These are phyloP conservation scores for Moniliophthora roreri DNA, from an alignment of 1,284 basidiomycete species.

Conservation along the genomic window DNA sequence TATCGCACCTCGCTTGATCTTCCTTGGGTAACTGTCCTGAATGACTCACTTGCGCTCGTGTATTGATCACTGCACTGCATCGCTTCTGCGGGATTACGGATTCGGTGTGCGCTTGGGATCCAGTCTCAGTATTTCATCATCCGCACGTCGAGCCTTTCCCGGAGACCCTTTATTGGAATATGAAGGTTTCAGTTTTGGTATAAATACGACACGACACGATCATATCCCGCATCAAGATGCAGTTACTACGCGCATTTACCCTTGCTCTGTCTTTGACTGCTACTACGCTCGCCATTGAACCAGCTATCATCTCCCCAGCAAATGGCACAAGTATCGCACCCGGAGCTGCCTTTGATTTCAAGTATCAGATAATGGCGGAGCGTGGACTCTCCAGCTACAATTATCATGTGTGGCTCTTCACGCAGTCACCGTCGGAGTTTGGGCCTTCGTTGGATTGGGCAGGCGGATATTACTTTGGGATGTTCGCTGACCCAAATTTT, in stretches of 20 bases:
- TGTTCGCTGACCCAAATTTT: slow-evolving; percentile 41
- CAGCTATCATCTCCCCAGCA: slow-evolving; percentile 18
- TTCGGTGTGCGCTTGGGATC: too few relatives aligned
- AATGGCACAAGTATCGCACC: slow-evolving; percentile 31
- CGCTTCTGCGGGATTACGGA: too few relatives aligned
- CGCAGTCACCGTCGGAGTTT: slow-evolving; percentile 25
- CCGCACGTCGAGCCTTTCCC: too few relatives aligned
- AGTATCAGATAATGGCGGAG: slow-evolving; percentile 39
- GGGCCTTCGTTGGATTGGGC: slow-evolving; percentile 27
- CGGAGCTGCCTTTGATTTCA: slow-evolving; percentile 31
- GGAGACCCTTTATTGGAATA: too few relatives aligned
- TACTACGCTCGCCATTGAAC: slow-evolving; percentile 1
- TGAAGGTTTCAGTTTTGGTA: too few relatives aligned
- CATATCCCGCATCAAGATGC: neutral
- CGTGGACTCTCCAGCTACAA: slow-evolving; percentile 44
- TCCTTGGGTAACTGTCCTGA: too few relatives aligned
- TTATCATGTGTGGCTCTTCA: slow-evolving; percentile 42
- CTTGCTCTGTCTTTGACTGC: neutral
- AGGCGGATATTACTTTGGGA: slow-evolving; percentile 41
- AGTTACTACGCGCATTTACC: neutral
- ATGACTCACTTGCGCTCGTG: too few relatives aligned
- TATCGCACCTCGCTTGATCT: too few relatives aligned
- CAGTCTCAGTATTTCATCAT: too few relatives aligned
- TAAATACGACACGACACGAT: too few relatives aligned
- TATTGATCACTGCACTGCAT: too few relatives aligned